Evolutionary conservation across 2,329 filamentous ascomycete species (phyloP), one percentile per base, ranked within the genome.

Genomic region (Colletotrichum siamense): DNA sequence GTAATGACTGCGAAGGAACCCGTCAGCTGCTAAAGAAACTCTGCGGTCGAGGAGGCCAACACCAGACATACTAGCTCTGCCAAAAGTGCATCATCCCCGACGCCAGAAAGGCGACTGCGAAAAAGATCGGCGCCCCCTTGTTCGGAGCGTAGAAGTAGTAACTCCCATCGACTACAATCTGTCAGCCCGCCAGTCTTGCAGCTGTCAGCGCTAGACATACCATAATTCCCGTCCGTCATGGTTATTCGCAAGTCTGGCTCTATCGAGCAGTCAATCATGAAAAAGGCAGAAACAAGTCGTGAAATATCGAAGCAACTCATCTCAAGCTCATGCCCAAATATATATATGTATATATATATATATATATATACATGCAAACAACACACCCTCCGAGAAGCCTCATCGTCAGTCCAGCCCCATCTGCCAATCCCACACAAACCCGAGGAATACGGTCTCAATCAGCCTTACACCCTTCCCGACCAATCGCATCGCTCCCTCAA

Each of bases 131-230:
- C 0, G 87, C 88, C 2, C 85, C 87, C 78, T 87, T 87, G 73
- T 88, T 89, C 0, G 88, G 86, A 10, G 85, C 86, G 74, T 87
- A 89, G 79, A 88, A 86, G 83, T 84, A 90, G 44, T 85, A 83
- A 74, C 86, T 89, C 1, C 83, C 85, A 2, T 83, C 79, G 44
- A 88, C 86, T 87, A 71, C 15, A 16, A 4, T 70, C 16, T 16
- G 30, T 57, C 34, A 61, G 73, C 61, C 52, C 30, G n/a, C 10
- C 28, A 9, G 9, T 55, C 24, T 18, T 28, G 28, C 32, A 24
- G 8, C 13, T 24, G 22, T 39, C 34, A 16, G 8, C 18, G 30
- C 34, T 44, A 34, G 34, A 65, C 78, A 39, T 80, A 84, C 83
- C 81, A 34, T 83, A 82, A 49, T 80, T 78, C 10, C 84, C 85